Base-by-base conservation (phyloP, 352 stramenopile species). In the Phytopythium oedochilum region DNA sequence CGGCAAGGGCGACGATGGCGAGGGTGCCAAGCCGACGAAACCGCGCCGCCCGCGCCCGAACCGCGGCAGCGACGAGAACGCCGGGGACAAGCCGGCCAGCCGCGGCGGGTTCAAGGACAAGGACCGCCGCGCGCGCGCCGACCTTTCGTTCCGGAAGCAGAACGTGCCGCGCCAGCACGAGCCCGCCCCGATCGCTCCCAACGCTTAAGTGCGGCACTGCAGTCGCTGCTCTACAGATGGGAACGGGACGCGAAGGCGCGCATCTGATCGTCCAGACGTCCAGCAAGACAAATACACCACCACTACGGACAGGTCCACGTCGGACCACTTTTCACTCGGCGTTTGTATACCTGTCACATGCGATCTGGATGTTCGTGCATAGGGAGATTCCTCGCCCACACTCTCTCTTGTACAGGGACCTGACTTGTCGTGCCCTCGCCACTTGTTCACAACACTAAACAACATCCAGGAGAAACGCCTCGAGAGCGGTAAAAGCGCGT, bases 111-210 rank as follows among this genome's bases (percentile, higher is more conserved):
- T 34, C 22, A 83, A 83, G 47, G 73, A 84, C 20, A 46, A 46
- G n/a, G 63, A 61, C 18, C 61, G 70, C 50, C 76, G 65, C 43
- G 53, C 67, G 40, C 75, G 70, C 26, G 53, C 66, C 10, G 72
- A 81, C 28, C 66, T 63, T 22, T 55, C 46, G 11, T 46, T 81
- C 53, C 66, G 67, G 54, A 82, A 80, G 68, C 68, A 73, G 47
- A 46, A 43, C 32, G 57, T 60, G 23, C 53, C 57, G 14, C 68
- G 70, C 39, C 65, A 65, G 45, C 59, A 59, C 12, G 35, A 57
- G 38, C 12, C 52, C 18, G 53, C 61, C 22, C 66, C 72, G 58
- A 63, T 76, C 31, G 68, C 64, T 3, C 68, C 68, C 18, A 58
- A 76, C 35, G 68, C 68, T 39, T 76, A 52, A n/a, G 29, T 29